Conservation (phyloP, 2,329 filamentous ascomycete species). For the Fusarium sp. region DNA sequence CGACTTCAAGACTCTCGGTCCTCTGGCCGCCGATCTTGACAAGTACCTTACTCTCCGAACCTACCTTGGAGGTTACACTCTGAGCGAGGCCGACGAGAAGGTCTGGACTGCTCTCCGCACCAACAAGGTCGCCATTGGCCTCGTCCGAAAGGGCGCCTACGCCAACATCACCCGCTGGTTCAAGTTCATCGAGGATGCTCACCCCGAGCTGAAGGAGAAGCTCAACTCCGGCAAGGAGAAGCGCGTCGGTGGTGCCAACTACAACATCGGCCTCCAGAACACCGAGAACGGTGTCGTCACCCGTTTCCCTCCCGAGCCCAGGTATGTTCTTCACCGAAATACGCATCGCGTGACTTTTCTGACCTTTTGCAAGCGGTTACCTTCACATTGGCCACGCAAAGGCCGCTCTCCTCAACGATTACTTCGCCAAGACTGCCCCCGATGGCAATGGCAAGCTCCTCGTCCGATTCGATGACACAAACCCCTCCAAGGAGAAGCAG, state of each 20-base stretch:
- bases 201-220: conserved; percentile 78
- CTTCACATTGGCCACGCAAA: conserved; percentile 97
- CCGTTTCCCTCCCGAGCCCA: conserved; percentile 93
- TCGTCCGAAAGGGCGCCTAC: conserved; percentile 80
- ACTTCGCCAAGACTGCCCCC: conserved; percentile 94
- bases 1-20: conserved; percentile 84
- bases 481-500: conserved; percentile 95
- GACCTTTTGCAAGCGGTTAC: conserved; percentile 67
- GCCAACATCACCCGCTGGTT: conserved; percentile 88
- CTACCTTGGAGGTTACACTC: conserved; percentile 82
- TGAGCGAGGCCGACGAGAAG: conserved; percentile 80
- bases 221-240: conserved; percentile 67
- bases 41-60: conserved; percentile 87
- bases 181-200: conserved; percentile 81
- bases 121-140: conserved; percentile 85
- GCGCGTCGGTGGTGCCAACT: conserved; percentile 83
- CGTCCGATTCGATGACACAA: conserved; percentile 96
- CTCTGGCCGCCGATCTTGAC: conserved; percentile 79
- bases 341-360: conserved; percentile 14
- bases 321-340: conserved; percentile 61
- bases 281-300: conserved; percentile 90
- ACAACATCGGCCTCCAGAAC: conserved; percentile 86
- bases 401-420: conserved; percentile 91
- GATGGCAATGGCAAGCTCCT: conserved; percentile 90
- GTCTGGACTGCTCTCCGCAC: conserved; percentile 85